Base-by-base conservation (phyloP, 805 yeast species). In the Tetrapisispora namnaoensis region DNA sequence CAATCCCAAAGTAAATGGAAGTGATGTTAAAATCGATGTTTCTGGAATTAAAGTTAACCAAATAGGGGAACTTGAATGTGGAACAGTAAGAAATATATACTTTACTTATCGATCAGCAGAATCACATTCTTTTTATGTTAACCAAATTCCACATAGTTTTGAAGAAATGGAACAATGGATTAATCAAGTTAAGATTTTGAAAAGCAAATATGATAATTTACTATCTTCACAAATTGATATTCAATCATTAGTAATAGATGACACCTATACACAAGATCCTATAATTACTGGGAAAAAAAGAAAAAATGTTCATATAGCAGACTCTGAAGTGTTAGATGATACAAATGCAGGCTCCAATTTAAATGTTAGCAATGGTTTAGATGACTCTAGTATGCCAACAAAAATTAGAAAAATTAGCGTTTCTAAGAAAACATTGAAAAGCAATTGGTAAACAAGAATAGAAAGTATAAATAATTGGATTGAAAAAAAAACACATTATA, bases 361-460 rank as follows among this genome's bases (percentile, higher is more conserved):
- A 24, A 24, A 8, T 4, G 28, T 24, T 24, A 8, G 8, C 8
- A 24, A 24, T 24, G 28, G 8, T 24, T 24, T 24, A 1, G 22
- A 21, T 32, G 38, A 24, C 34, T 28, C 16, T 35, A 54, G 51
- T 7, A 44, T 51, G 9, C 53, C 58, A 13, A 52, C 52, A 20
- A 64, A 64, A 42, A 51, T 58, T 13, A 51, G 63, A 42, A 64
- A 62, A 46, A 61, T 63, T 20, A 64, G 68, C 49, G 63, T 62
- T 17, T 63, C 67, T 1, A 63, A 63, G 43, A 61, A 61, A 47
- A 57, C 66, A 1, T 48, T 64, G 45, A 57, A 53, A 49, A 64
- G 68, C 42, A 45, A 48, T 8, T 64, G 66, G 66, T 64, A 46
- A 37, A 21, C 14, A 24, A 8, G 28, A 24, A 24, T 24, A 24